Conservation (phyloP, 208 protist genomes). For the Trypanosoma theileri region DNA sequence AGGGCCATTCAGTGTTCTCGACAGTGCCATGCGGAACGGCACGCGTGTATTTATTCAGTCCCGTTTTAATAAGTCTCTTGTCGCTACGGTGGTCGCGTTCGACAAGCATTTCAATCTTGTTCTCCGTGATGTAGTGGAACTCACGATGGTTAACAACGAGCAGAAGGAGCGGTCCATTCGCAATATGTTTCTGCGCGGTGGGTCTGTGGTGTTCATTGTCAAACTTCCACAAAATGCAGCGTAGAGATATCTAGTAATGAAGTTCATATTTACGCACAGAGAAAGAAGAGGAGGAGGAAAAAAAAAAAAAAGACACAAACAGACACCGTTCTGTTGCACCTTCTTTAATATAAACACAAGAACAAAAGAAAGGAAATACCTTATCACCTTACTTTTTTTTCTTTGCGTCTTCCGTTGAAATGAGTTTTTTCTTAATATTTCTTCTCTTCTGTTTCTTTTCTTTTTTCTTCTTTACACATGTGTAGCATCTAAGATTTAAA, state of each 20-base stretch:
- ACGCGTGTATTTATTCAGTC: conserved; percentile 98
- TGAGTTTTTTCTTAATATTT: no score
- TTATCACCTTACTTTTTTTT: no score
- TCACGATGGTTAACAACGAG: conserved; percentile 93
- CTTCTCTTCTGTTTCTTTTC: no score
- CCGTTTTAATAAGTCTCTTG: conserved; percentile 99
- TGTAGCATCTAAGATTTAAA: no score
- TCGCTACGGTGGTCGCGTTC: conserved; percentile 98
- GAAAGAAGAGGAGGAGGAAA: no score
- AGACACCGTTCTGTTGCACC: no score
- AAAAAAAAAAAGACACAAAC: no score
- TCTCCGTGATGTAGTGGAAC: conserved; percentile 87
- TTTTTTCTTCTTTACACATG: no score
- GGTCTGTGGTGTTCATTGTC: conserved; percentile 99
- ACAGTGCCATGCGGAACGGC: conserved; percentile 72
- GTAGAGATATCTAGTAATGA: background rate
- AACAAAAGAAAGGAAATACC: no score
- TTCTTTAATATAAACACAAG: no score
- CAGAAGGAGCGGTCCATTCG: conserved; percentile 94
- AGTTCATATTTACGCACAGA: no score
- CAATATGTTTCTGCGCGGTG: conserved; percentile 99
- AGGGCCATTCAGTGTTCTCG: conserved; percentile 81
- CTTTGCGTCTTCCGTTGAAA: no score
- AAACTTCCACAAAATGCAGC: conserved; percentile 82
- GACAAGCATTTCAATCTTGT: conserved; percentile 99